Evolutionary conservation across 129 eudicot genomes (phyloP), one percentile per base, ranked within the genome.

Genomic region (Apium graveolens): DNA sequence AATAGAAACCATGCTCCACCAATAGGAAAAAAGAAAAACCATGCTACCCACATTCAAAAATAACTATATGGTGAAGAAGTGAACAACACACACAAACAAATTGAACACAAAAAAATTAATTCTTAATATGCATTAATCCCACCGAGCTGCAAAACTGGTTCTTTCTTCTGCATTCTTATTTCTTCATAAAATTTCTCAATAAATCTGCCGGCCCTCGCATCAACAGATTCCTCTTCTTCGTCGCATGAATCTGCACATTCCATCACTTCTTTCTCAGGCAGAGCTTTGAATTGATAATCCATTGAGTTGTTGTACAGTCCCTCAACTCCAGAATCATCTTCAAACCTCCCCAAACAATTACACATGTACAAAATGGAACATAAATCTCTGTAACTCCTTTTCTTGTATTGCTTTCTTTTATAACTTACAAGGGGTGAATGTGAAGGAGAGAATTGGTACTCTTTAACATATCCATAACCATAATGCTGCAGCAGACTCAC

Each of bases 151-250:
- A 76, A 45, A 49, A 68, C 43, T 17, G 91, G 81, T 14, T 87
- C 94, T 74, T 78, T 81, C 81, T 88, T 86, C 84, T 92, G 97
- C 82, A 81, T 83, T 81, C 88, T 90, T 73, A 92, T 90, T 81
- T 90, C 91, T 81, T 80, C 83, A 81, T 90, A 92, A 82, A 92
- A 92, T 78, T 81, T 88, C 74, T 88, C 81, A 75, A 92, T 92
- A 75, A 92, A 92, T 77, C 75, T 90, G 83, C 90, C 96, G 46
- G 96, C 97, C 75, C 85, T 90, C 88, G 90, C 91, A 84, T 92
- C 93, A 32, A 92, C 90, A 24, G 85, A 86, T 31, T 82, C 82
- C 1, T 79, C 83, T 7, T 81, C 85, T 24, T 81, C 89, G 7
- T 49, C 60, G 16, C 83, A 45, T 6, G 49, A 82, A 77, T 75